Evolutionary conservation across 331 rosid species (phyloP).

Genomic region (Quercus lobata): DNA sequence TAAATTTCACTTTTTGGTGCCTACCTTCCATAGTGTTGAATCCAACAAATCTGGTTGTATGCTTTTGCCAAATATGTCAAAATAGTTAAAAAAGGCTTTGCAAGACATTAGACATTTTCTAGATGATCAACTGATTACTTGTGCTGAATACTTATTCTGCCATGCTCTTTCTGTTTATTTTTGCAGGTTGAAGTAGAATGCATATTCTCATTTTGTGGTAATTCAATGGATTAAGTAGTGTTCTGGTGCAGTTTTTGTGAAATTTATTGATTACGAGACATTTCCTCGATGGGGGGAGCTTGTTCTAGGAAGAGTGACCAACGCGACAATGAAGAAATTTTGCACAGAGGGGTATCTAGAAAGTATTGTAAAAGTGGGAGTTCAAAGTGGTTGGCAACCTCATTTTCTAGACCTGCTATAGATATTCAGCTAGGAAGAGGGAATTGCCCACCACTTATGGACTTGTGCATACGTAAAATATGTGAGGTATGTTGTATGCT

Average conservation of each 20-base stretch:
- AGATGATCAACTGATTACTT: constrained; percentile 4
- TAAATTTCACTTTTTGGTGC: background rate
- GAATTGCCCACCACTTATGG: constrained; percentile 65
- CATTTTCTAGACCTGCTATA: constrained; percentile 49
- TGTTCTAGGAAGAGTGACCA: constrained; percentile 83
- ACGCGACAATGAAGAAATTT: constrained; percentile 42
- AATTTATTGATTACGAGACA: constrained; percentile 32
- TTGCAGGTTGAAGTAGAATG: constrained; percentile 37
- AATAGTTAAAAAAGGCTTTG: background rate
- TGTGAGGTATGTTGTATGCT: constrained; percentile 43
- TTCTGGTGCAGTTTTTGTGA: constrained; percentile 37
- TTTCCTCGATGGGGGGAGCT: constrained; percentile 82
- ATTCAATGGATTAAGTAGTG: constrained; percentile 36
- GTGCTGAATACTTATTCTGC: constrained; percentile 23
- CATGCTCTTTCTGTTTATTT: constrained; percentile 18
- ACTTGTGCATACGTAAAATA: constrained; percentile 64
- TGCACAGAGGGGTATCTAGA: constrained; percentile 40
- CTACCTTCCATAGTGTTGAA: background rate
- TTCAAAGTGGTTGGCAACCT: constrained; percentile 82
- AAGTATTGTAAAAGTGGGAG: constrained; percentile 79
- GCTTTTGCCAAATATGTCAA: background rate
- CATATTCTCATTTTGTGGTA: constrained; percentile 26
- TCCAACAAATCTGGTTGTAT: background rate
- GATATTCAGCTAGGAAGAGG: constrained; percentile 47
- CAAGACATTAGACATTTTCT: constrained; percentile 4